Conservation (phyloP, 2,329 filamentous ascomycete species). For the Mycocentrospora acerina region DNA sequence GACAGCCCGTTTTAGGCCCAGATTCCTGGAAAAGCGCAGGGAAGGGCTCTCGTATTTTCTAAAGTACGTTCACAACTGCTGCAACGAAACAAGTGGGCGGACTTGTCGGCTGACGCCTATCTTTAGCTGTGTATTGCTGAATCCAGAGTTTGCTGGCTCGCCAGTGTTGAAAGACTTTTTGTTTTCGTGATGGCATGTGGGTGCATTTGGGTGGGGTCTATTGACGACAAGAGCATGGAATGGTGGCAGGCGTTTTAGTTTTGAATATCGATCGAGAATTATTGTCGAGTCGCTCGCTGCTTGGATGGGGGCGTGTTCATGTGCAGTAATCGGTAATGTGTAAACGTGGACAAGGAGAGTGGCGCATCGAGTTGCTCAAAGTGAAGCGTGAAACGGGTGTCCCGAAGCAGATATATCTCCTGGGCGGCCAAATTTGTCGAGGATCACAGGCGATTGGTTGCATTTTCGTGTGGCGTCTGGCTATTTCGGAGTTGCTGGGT, state of each 20-base stretch:
- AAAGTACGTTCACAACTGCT: slow-evolving; percentile 74
- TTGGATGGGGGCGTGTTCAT: no score
- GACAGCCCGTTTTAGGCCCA: slow-evolving; percentile 68
- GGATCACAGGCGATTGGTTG: slow-evolving; percentile 15
- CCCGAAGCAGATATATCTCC: no score
- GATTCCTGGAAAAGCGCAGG: slow-evolving; percentile 82
- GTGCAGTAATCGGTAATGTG: neutral
- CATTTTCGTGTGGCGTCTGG: slow-evolving; percentile 15
- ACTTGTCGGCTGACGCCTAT: slow-evolving; percentile 27
- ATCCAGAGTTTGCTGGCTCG: slow-evolving; percentile 92
- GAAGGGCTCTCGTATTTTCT: slow-evolving; percentile 87
- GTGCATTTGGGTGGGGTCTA: slow-evolving; percentile 3
- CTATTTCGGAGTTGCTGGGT: slow-evolving; percentile 16
- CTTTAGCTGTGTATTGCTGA: slow-evolving; percentile 79
- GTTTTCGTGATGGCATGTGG: slow-evolving; percentile 53
- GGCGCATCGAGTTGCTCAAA: no score
- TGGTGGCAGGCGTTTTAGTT: neutral
- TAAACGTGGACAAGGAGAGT: no score
- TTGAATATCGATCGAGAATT: no score
- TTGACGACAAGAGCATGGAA: neutral
- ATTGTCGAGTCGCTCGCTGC: no score
- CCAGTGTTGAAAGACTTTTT: slow-evolving; percentile 89
- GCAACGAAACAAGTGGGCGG: slow-evolving; percentile 15
- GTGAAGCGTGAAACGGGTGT: no score
- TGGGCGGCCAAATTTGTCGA: no score